Evolutionary conservation across 768 basidiomycete genomes (phyloP).

Genomic region (Lepiota venenata): DNA sequence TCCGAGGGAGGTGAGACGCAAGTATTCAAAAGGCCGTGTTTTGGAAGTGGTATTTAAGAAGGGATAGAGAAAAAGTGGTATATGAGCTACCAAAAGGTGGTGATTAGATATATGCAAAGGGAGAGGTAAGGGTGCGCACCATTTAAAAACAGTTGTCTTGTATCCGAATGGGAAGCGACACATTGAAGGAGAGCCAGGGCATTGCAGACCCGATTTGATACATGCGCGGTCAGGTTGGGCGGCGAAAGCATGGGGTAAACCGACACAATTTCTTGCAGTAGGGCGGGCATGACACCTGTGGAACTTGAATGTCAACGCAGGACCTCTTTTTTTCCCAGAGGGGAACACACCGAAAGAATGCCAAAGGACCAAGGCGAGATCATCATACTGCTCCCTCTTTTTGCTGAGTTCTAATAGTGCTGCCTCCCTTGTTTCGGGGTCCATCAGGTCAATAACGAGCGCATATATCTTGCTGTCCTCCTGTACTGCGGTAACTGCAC

Average conservation of each 20-base stretch:
- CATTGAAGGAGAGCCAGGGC: slow-evolving; percentile 97
- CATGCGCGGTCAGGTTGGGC: slow-evolving; percentile 94
- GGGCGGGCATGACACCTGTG: slow-evolving; percentile 93
- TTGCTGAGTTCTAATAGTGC: slow-evolving; percentile 96
- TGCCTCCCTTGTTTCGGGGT: slow-evolving; percentile 78
- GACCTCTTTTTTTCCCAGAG: not conserved
- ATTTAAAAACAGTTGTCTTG: slow-evolving; percentile 90
- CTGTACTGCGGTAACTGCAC: slow-evolving; percentile 29
- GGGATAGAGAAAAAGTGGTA: slow-evolving; percentile 97
- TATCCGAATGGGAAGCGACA: slow-evolving; percentile 96
- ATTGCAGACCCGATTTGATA: slow-evolving; percentile 98
- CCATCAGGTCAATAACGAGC: slow-evolving; percentile 85
- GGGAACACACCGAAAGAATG: slow-evolving; percentile 83
- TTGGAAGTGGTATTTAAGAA: slow-evolving; percentile 99
- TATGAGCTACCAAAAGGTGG: slow-evolving; percentile 80
- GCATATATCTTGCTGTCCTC: slow-evolving; percentile 80
- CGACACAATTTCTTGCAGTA: slow-evolving; percentile 96
- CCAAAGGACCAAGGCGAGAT: slow-evolving; percentile 96
- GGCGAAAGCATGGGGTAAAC: slow-evolving; percentile 96
- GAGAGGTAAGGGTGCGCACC: slow-evolving; percentile 45
- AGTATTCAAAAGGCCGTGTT: slow-evolving; percentile 99
- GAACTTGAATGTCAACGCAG: not conserved
- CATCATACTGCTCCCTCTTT: slow-evolving; percentile 98
- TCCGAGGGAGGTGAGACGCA: slow-evolving; percentile 97
- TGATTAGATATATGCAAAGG: slow-evolving; percentile 21